Evolutionary conservation across 257 asterid genomes (phyloP).

Genomic region (Solanum paucissectum): DNA sequence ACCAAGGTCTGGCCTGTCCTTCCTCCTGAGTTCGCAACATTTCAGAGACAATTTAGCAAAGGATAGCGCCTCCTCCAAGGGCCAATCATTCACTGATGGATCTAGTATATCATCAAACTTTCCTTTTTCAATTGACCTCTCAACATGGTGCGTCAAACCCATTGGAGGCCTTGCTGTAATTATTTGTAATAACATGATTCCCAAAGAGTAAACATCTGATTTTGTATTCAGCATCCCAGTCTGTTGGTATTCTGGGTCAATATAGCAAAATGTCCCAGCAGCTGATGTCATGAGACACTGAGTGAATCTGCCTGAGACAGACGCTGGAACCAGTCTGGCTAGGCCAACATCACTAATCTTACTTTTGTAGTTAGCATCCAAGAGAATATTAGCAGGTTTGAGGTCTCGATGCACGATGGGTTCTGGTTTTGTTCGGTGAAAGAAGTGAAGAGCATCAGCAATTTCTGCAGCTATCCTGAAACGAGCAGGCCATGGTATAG

Average conservation of each 20-base stretch:
- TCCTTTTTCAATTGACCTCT: slow-evolving; percentile 51
- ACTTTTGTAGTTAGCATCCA: slow-evolving; percentile 70
- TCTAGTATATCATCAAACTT: slow-evolving; percentile 46
- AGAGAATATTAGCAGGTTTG: slow-evolving; percentile 82
- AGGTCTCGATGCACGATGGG: slow-evolving; percentile 95
- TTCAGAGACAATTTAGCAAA: slow-evolving; percentile 54
- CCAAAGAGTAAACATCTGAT: slow-evolving; percentile 78
- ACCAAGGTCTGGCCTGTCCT: slow-evolving; percentile 81
- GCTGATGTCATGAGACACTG: slow-evolving; percentile 84
- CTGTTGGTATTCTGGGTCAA: slow-evolving; percentile 93
- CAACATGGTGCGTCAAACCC: slow-evolving; percentile 62
- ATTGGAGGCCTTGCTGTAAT: slow-evolving; percentile 67
- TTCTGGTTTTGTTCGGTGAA: slow-evolving; percentile 73
- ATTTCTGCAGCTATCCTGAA: slow-evolving; percentile 82
- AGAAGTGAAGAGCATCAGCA: slow-evolving; percentile 80
- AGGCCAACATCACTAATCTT: slow-evolving; percentile 88
- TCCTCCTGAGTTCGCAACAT: slow-evolving; percentile 82
- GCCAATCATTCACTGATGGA: slow-evolving; percentile 65
- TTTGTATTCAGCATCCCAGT: slow-evolving; percentile 79
- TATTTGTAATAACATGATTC: slow-evolving; percentile 56
- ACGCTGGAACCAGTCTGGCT: slow-evolving; percentile 63
- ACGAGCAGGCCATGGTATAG: slow-evolving; percentile 59
- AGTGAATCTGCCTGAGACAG: slow-evolving; percentile 45
- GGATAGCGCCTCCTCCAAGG: slow-evolving; percentile 59
- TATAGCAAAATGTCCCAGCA: slow-evolving; percentile 96